phyloP scores from a whole-genome alignment of 352 stramenopile genomes.

The Phytopythium litorale region DNA sequence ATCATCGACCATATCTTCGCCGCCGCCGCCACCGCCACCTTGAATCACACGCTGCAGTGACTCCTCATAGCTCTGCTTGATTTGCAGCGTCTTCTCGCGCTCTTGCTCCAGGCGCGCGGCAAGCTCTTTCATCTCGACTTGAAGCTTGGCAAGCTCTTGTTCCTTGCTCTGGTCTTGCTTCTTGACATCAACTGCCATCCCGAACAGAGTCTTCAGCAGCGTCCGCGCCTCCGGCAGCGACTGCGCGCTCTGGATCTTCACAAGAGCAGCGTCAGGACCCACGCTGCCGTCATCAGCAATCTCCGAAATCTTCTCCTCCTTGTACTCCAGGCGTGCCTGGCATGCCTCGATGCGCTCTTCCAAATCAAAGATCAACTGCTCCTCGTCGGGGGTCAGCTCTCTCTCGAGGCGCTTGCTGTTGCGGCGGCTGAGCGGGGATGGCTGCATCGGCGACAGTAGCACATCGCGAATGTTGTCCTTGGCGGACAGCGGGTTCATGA shows the following conservation, averaged over 20 bases:
- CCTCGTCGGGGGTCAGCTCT: constrained; percentile 71
- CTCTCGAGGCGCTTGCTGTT: constrained; percentile 42
- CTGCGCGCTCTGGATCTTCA: constrained; percentile 80
- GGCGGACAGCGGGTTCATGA: constrained; percentile 57
- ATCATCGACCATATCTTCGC: constrained; percentile 17
- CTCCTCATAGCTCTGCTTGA: constrained; percentile 83
- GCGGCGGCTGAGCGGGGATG: constrained; percentile 31
- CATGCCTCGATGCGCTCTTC: constrained; percentile 85
- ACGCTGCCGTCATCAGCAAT: constrained; percentile 52
- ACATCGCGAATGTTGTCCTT: constrained; percentile 75
- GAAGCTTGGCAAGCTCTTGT: constrained; percentile 66
- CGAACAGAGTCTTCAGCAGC: constrained; percentile 81
- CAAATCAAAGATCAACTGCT: constrained; percentile 77
- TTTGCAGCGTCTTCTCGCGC: constrained; percentile 65
- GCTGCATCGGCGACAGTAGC: constrained; percentile 69
- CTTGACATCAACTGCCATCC: constrained; percentile 85
- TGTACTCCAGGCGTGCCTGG: constrained; percentile 85
- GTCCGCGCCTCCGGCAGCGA: constrained; percentile 79
- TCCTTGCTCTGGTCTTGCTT: constrained; percentile 84
- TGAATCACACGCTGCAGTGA: constrained; percentile 74
- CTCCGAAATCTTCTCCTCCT: constrained; percentile 86
- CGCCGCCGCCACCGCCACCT: constrained; percentile 10
- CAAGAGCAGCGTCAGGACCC: constrained; percentile 44
- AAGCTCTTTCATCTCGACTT: constrained; percentile 71
- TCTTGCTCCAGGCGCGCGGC: constrained; percentile 59